Evolutionary conservation across 129 eudicot genomes (phyloP), one percentile per base, ranked within the genome.

Genomic region (Gnaphalium uliginosum): DNA sequence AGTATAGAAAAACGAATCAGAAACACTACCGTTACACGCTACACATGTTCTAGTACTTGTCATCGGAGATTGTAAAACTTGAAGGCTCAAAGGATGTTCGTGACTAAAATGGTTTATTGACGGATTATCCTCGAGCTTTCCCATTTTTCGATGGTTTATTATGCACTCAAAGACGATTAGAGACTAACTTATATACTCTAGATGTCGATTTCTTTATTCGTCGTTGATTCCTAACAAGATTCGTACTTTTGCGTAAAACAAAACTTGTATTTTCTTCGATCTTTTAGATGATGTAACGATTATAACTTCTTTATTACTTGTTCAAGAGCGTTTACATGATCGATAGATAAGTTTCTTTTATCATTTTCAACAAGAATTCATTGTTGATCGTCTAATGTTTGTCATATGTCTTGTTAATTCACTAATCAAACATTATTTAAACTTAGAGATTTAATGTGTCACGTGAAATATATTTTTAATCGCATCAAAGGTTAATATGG

Each of bases 21-120:
- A 75, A 77, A 78, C 73, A 30, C 51, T 56, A 14, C 21, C 50
- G 5, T 72, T 75, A 61, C 91, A 87, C 1, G 82, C 88, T 26
- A 83, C 66, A 68, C 91, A 87, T 10, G 79, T 29, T 30, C 7
- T 2, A 11, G 21, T 27, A 21, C 27, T 60, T 1, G 62, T 18
- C 78, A 66, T 8, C 39, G 25, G 51, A 56, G 69, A 22, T 33
- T 72, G 72, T 5, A 51, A 2, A 8, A 53, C 71, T 39, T 68
- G 59, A 70, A 79, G 79, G 10, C 79, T 75, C 60, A 87, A 30
- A 17, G 86, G 88, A 62, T 87, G 91, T 53, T 75, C 76, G 51
- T 84, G 91, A 60, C 84, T 75, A 60, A 87, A 87, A 69, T 87
- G 91, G 70, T 64, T 43, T 61, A 81, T 76, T 17, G 77, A 22